Percentiles rank a stretch among this genome's conserved stretches.
Conservation (phyloP, 768 basidiomycete genomes). For the Sarcodon sp. region DNA sequence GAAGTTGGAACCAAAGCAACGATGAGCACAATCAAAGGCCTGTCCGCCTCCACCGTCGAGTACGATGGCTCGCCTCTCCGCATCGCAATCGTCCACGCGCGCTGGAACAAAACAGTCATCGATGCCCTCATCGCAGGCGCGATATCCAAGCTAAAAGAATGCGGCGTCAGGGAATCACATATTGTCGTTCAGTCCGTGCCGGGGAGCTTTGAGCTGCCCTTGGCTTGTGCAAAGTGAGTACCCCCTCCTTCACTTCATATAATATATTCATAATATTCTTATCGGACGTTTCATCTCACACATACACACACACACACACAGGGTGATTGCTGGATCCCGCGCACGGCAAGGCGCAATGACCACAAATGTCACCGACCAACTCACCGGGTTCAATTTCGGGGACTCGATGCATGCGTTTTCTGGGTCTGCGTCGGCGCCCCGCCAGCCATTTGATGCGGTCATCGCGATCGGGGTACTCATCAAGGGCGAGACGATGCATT, state of each 20-base stretch:
- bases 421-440: conserved; percentile 21
- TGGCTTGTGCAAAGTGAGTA: conserved; percentile 70
- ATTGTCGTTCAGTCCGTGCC: conserved; percentile 89
- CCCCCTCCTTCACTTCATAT: not conserved
- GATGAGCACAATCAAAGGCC: conserved; percentile 59
- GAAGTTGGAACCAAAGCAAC: no score
- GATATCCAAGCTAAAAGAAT: conserved; percentile 64
- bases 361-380: conserved; percentile 66
- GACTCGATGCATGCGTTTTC: conserved; percentile 20
- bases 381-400: conserved; percentile 25
- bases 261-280: not conserved
- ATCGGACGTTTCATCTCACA: no score
- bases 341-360: conserved; percentile 67
- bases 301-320: no score
- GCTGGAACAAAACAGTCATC: conserved; percentile 90
- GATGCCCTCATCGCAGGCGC: conserved; percentile 76
- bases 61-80: conserved; percentile 77
- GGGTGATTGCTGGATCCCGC: conserved; percentile 82
- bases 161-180: conserved; percentile 81
- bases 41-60: conserved; percentile 39
- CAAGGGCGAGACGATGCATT: conserved; percentile 98
- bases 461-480: conserved; percentile 98
- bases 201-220: conserved; percentile 89
- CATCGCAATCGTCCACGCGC: conserved; percentile 86
- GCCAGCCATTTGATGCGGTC: conserved; percentile 80